A percentile compares a stretch with the other conserved stretches of the same genome.
These are phyloP conservation scores for Chaetomium cochliodes DNA, from an alignment of 495 filamentous ascomycete species.

Conservation along the genomic window DNA sequence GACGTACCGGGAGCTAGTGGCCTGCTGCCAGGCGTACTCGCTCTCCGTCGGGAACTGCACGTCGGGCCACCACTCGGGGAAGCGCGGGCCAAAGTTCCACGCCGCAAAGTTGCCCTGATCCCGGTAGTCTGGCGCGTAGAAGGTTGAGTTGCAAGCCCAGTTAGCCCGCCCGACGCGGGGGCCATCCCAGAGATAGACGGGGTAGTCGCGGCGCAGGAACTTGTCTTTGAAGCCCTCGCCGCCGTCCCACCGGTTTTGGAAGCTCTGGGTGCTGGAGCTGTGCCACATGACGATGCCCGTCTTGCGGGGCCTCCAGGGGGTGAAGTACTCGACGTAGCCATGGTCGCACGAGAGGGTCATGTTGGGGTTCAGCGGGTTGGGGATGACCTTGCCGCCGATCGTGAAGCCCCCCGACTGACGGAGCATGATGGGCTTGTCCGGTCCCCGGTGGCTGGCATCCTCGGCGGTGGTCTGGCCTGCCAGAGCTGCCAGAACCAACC, in stretches of 20 bases:
- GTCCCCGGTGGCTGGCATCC: background rate
- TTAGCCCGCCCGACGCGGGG: slow-evolving; percentile 49
- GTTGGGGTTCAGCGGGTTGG: slow-evolving; percentile 32
- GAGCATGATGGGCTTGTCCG: slow-evolving; percentile 38
- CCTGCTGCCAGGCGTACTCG: slow-evolving; percentile 43
- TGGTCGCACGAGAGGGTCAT: slow-evolving; percentile 48
- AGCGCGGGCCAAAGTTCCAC: slow-evolving; percentile 49
- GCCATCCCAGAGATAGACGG: slow-evolving; percentile 51
- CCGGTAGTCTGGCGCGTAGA: slow-evolving; percentile 39
- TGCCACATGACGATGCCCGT: slow-evolving; percentile 52
- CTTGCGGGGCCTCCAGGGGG: slow-evolving; percentile 44
- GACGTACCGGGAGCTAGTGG: slow-evolving; percentile 44
- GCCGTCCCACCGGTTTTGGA: slow-evolving; percentile 51
- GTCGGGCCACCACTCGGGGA: slow-evolving; percentile 43
- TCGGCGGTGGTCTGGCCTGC: background rate
- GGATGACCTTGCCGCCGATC: slow-evolving; percentile 40
- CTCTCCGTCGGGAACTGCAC: slow-evolving; percentile 45
- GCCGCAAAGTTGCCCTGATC: slow-evolving; percentile 46
- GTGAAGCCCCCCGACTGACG: slow-evolving; percentile 44
- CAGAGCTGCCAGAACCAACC: background rate
- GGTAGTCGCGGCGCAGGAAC: slow-evolving; percentile 49
- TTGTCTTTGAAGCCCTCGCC: slow-evolving; percentile 52
- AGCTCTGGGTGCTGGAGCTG: slow-evolving; percentile 48
- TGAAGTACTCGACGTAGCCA: slow-evolving; percentile 54
- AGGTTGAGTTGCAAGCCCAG: slow-evolving; percentile 43